Evolutionary conservation across 2,329 filamentous ascomycete genomes (phyloP).

Genomic region (Cercospora brassicicola): DNA sequence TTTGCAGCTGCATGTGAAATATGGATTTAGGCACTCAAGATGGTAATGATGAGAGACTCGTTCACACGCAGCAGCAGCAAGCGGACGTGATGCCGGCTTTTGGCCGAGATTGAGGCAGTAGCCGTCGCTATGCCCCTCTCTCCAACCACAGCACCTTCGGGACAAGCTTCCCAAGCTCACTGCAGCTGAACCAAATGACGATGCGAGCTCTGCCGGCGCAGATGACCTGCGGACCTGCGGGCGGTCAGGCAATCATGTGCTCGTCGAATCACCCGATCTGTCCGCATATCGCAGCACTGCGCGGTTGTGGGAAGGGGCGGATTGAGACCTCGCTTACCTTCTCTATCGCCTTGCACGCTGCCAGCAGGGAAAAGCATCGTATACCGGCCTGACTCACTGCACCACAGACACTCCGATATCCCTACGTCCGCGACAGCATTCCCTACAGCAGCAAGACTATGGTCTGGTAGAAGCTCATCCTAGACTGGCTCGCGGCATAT

Average conservation of each 20-base stretch:
- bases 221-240: neutral
- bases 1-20: too few species aligned
- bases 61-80: neutral
- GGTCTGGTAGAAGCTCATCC: constrained; percentile 7
- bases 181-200: neutral
- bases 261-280: neutral
- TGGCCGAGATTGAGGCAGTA: neutral
- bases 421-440: neutral
- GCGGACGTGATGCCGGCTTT: neutral
- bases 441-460: constrained; percentile 1
- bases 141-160: neutral
- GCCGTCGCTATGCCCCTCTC: neutral
- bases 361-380: neutral
- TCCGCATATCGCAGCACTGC: neutral
- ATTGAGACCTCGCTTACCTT: neutral
- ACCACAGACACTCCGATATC: neutral
- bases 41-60: neutral
- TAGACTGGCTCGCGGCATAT: constrained; percentile 4
- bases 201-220: neutral
- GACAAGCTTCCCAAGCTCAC: constrained; percentile 7
- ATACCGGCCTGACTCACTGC: neutral
- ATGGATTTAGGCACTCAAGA: too few species aligned
- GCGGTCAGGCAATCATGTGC: constrained; percentile 2
- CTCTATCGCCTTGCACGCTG: neutral
- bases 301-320: neutral